Conservation (phyloP, 2,329 filamentous ascomycete genomes). For the Colletotrichum tropicicola region DNA sequence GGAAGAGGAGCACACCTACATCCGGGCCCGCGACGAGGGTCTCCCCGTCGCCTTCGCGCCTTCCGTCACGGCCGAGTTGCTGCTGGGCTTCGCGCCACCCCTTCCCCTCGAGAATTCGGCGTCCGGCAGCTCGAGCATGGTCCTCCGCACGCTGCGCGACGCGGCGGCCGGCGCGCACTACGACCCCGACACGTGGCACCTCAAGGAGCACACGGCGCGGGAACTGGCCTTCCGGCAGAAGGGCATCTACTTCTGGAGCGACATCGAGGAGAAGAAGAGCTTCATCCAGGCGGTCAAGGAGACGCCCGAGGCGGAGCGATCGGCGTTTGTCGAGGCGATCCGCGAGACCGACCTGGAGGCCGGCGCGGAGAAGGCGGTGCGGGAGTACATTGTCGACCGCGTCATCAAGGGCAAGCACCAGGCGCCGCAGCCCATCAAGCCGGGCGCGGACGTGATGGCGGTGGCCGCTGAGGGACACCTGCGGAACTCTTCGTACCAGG, state of each 20-base stretch:
- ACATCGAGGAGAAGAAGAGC: conserved; percentile 33
- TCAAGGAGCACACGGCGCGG: conserved; percentile 40
- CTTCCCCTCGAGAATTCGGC: conserved; percentile 30
- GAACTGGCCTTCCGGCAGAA: conserved; percentile 35
- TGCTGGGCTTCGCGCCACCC: conserved; percentile 36
- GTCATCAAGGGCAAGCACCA: conserved; percentile 48
- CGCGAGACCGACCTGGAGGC: conserved; percentile 40
- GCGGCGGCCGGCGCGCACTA: neutral
- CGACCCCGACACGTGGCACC: neutral
- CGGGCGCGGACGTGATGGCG: conserved; percentile 39
- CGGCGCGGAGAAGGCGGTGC: conserved; percentile 43
- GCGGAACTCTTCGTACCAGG: conserved; percentile 46
- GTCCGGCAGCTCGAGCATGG: neutral
- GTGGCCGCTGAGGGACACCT: conserved; percentile 47
- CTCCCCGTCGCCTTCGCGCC: conserved; percentile 37
- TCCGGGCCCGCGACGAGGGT: conserved; percentile 34
- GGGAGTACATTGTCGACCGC: conserved; percentile 41
- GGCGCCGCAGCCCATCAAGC: conserved; percentile 39
- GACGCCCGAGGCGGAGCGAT: conserved; percentile 15
- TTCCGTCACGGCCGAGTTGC: neutral
- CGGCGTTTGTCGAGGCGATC: conserved; percentile 24
- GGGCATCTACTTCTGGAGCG: conserved; percentile 30
- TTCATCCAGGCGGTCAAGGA: conserved; percentile 27
- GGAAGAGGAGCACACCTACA: conserved; percentile 37
- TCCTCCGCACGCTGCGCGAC: neutral